Evolutionary conservation across 2,329 filamentous ascomycete genomes (phyloP), one percentile per base, ranked within the genome.

Genomic region (Pyrenophora tritici-repentis): DNA sequence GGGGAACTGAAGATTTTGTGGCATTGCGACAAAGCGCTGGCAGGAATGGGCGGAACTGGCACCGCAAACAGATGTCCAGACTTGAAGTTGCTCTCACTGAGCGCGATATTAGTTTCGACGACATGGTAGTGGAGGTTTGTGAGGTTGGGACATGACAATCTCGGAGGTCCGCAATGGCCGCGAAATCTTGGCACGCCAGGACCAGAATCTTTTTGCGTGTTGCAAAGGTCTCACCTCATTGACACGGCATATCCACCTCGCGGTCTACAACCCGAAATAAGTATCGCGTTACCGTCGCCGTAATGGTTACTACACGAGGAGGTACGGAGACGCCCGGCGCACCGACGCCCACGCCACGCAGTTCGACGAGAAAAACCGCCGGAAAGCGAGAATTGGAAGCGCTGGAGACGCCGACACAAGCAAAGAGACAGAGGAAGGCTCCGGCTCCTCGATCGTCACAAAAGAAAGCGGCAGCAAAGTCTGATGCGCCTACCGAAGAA

Each of bases 231-330:
- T 33, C 39, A 37, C 47, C 44, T 41, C 50, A 53, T 45, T 48
- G 55, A 39, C 42, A 47, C 12, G 13, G 14, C 48, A 61, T 53
- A 61, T 69, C 50, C 73, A 32, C 66, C 61, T 41, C 66, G 68
- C 35, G 68, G 31, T 37, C 26, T 29, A 8, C 13, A 32, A n/a
- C 41, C 24, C 60, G 42, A n/a, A 38, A 39, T 26, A 49, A 58
- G 41, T 10, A 24, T 8, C 39, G n/a, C 14, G 43, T 35, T 12
- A 48, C 55, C 42, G 41, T 46, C 53, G 56, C 9, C 26, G 26
- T 56, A 33, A 73, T 73, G 71, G 71, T 73, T 43, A 70, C 67
- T 5, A 73, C 69, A 22, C 65, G 70, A 49, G 61, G 66, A 52
- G 71, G 67, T 10, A 66, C 64, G 33, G 63, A 62, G 42, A 66